A percentile compares a stretch with the other conserved stretches of the same genome.
Conservation (phyloP, 148 eudicot species). For the Heliosperma pusillum region DNA sequence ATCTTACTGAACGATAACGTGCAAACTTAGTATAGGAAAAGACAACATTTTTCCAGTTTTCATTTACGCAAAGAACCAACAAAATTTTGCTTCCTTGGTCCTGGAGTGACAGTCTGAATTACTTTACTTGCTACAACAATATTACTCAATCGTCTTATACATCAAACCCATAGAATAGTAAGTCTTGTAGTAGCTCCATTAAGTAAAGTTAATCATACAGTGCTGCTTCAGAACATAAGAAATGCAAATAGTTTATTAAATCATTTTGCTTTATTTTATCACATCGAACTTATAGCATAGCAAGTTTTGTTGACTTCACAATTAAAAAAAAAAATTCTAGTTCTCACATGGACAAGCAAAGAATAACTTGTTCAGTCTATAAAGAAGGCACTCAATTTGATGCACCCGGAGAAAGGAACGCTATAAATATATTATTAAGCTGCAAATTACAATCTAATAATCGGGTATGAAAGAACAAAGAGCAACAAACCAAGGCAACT, state of each 20-base stretch:
- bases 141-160: background rate
- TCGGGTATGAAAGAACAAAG: background rate
- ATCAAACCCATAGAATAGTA: too few relatives aligned
- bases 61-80: background rate
- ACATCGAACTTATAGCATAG: background rate
- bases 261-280: too few relatives aligned
- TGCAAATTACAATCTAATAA: background rate
- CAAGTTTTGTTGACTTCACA: background rate
- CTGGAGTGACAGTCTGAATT: background rate
- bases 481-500: conserved; percentile 58
- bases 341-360: background rate
- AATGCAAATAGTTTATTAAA: too few relatives aligned
- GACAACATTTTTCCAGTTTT: background rate
- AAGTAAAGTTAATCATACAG: too few relatives aligned
- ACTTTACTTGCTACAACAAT: too few relatives aligned
- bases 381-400: background rate
- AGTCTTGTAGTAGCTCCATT: too few relatives aligned
- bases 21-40: background rate
- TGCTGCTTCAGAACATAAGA: too few relatives aligned
- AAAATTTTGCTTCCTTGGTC: background rate
- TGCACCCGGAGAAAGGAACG: background rate
- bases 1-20: background rate
- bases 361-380: background rate
- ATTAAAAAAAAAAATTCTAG: background rate
- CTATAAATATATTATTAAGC: background rate